Conservation (phyloP, 2,329 filamentous ascomycete species). For the Raffaelea arxii region DNA sequence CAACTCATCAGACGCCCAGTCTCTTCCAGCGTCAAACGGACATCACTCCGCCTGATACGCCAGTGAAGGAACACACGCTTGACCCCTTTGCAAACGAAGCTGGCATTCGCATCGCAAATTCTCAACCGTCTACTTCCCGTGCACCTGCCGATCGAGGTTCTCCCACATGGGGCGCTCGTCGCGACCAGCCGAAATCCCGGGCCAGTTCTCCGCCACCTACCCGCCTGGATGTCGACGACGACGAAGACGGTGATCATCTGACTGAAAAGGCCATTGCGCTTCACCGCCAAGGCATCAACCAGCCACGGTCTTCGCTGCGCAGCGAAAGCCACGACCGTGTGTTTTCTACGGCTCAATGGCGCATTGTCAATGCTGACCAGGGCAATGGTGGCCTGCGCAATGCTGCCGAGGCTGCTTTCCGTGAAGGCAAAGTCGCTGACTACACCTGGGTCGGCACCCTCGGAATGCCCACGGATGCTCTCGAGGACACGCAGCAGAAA, state of each 20-base stretch:
- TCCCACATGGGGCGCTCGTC: constrained; percentile 64
- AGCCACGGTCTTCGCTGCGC: constrained; percentile 39
- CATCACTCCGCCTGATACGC: constrained; percentile 47
- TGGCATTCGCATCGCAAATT: constrained; percentile 46
- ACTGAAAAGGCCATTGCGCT: constrained; percentile 46
- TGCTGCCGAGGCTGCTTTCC: constrained; percentile 67
- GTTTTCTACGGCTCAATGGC: constrained; percentile 74
- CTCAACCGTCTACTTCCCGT: constrained; percentile 33
- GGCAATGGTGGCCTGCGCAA: constrained; percentile 90
- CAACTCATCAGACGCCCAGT: constrained; percentile 35
- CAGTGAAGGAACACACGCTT: constrained; percentile 35
- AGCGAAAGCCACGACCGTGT: constrained; percentile 58
- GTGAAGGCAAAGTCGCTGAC: constrained; percentile 59
- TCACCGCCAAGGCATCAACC: constrained; percentile 46
- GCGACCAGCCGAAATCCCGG: constrained; percentile 70
- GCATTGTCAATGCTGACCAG: constrained; percentile 73
- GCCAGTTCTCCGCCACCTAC: constrained; percentile 62
- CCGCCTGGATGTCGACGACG: constrained; percentile 73
- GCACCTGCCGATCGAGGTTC: constrained; percentile 67
- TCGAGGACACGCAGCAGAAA: constrained; percentile 64
- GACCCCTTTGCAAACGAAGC: constrained; percentile 50
- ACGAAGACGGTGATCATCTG: constrained; percentile 44
- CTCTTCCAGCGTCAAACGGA: constrained; percentile 39
- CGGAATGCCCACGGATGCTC: constrained; percentile 85
- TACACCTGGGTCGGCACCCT: constrained; percentile 88